Evolutionary conservation across 73 alveolate genomes (phyloP), one percentile per base, ranked within the genome.

Genomic region (Paraurostyla sp.): DNA sequence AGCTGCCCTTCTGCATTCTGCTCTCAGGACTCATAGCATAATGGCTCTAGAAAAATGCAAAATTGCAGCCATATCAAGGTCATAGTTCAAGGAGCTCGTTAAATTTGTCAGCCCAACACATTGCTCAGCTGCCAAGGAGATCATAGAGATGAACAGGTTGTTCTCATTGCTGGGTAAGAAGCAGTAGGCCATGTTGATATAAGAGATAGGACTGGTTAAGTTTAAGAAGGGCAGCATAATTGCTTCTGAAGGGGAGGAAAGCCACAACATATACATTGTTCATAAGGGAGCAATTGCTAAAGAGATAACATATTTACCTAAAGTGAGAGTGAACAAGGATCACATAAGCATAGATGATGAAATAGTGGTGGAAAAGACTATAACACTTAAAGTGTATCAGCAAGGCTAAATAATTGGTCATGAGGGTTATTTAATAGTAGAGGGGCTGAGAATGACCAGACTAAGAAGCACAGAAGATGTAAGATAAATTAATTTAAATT

Each of bases 81-180:
- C 49, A 23, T 13, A 51, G 9, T 78, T 78, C 62, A 78, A 78
- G 30, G 89, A 78, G 0, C 35, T 78, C 15, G 78, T 78, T 33
- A 78, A 78, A 36, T 78, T 78, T 52, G 89, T 78, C 2, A 43
- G 75, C 32, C 89, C 89, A 20, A 27, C 27, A 27, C 89, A 78
- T 54, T 78, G 89, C 29, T 6, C 89, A 23, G 23, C 58, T 7
- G 89, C 89, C 2, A 78, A 78, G 33, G 58, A 36, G 52, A 40
- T 78, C 58, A 43, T 78, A n/a, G 89, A 78, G n/a, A 50, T 51
- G 27, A 32, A 51, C 45, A 78, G 52, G 45, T 60, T 78, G 20
- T 52, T 78, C 32, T 60, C 89, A 9, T 29, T 43, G 0, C 60
- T 78, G 4, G 89, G 52, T 30, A 78, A 54, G 42, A 78, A 78